These are phyloP conservation scores for Calycina herbarum DNA, from an alignment of 2,329 filamentous ascomycete species.

Conservation along the genomic window DNA sequence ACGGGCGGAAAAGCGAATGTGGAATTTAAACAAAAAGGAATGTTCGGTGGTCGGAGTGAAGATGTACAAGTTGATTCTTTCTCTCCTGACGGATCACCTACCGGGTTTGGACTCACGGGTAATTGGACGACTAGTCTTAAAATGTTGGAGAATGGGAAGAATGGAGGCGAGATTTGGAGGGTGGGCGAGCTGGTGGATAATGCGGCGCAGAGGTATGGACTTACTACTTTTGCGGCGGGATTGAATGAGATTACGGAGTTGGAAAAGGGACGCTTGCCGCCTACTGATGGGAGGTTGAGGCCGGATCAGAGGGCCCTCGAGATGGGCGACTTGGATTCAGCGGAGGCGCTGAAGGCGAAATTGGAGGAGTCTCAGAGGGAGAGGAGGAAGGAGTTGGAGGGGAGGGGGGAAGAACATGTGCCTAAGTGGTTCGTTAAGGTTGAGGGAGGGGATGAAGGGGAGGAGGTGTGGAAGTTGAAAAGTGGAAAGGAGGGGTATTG, in stretches of 20 bases:
- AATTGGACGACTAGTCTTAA: constrained; percentile 81
- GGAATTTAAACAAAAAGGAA: constrained; percentile 91
- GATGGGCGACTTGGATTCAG: constrained; percentile 75
- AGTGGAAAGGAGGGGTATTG: constrained; percentile 87
- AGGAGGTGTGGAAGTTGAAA: constrained; percentile 75
- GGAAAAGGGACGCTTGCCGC: constrained; percentile 72
- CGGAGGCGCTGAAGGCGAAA: constrained; percentile 78
- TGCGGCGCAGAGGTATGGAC: constrained; percentile 77
- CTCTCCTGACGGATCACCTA: constrained; percentile 62
- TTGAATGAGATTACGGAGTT: constrained; percentile 86
- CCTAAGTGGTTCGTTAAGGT: constrained; percentile 85
- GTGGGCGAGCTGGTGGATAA: constrained; percentile 77
- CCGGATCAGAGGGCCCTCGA: constrained; percentile 88
- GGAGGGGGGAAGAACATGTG: constrained; percentile 67
- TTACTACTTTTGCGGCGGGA: constrained; percentile 80
- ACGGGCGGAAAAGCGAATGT: constrained; percentile 81
- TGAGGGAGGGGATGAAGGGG: constrained; percentile 54
- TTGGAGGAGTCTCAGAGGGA: constrained; percentile 84
- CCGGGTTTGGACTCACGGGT: constrained; percentile 69
- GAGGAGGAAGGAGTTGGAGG: constrained; percentile 74
- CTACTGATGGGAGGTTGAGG: constrained; percentile 79
- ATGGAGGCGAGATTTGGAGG: constrained; percentile 73
- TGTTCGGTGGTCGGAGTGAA: constrained; percentile 94
- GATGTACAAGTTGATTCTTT: constrained; percentile 79
- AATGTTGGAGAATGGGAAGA: constrained; percentile 62